Base-by-base conservation (phyloP, 2,329 filamentous ascomycete species). In the Neurospora crassa region DNA sequence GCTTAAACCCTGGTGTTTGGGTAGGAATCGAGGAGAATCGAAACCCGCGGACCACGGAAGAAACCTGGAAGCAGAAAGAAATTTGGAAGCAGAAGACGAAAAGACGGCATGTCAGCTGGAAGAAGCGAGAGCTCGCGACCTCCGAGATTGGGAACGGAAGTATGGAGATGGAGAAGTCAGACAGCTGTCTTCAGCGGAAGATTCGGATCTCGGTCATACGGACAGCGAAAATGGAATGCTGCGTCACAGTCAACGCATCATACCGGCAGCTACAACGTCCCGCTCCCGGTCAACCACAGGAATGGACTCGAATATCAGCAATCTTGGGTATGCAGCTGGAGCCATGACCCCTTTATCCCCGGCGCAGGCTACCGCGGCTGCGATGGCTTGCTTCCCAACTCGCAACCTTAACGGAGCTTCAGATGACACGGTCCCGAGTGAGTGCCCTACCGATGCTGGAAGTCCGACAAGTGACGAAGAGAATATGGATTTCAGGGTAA, bases 1-100 rank as follows among this genome's bases (percentile, higher is more conserved):
- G 79, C 84, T 96, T 75, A 92, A 91, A 76, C 83, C 97, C 16
- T 97, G 94, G 94, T 93, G 89, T 73, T 84, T 97, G 8, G 88
- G 97, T 72, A 88, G 89, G 76, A 86, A 90, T 72, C 85, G 85
- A 67, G 85, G 87, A 68, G 83, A 85, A 75, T 83, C 82, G 18
- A 84, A 84, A 70, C 79, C 80, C 69, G 83, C 83, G n/a, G 83
- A 86, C 76, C 84, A 82, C 24, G 83, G 86, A 77, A 83, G 80
- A 2, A 85, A 87, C 70, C 80, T 89, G 71, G 86, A 90, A 69
- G 83, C 83, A 68, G 88, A 91, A 73, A 83, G 80, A 2, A 85
- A 87, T 70, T 80, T 89, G 71, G 85, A 90, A 69, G 83, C 83
- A 68, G 88, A 91, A 73, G 92, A 97, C 78, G 88, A 90, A 71